Evolutionary conservation across 1,284 basidiomycete genomes (phyloP).

Genomic region (Ustilago hordei): DNA sequence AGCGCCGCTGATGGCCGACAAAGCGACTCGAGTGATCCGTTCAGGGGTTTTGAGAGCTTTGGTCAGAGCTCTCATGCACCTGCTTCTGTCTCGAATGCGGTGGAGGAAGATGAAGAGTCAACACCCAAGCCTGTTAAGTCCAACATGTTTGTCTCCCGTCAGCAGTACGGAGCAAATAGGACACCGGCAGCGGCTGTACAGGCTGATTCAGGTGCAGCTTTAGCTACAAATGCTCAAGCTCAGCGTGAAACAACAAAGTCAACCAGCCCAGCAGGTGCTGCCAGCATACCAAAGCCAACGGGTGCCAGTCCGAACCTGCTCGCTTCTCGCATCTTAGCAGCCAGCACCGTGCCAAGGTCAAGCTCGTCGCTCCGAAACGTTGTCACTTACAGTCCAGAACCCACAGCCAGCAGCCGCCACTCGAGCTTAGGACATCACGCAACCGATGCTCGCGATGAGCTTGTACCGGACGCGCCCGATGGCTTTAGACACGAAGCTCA

Average conservation of each 20-base stretch:
- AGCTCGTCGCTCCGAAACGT: conserved; percentile 48
- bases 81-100: conserved; percentile 11
- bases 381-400: conserved; percentile 48
- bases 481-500: conserved; percentile 16
- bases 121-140: conserved; percentile 36
- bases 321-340: conserved; percentile 15
- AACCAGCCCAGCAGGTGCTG: not conserved
- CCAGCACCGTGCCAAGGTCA: conserved; percentile 39
- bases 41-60: conserved; percentile 56
- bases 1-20: conserved; percentile 28
- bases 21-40: conserved; percentile 56
- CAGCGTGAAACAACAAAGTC: not conserved
- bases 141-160: conserved; percentile 26
- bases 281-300: not conserved
- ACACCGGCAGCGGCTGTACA: not conserved
- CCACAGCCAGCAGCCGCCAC: conserved; percentile 39
- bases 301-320: conserved; percentile 15
- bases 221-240: not conserved
- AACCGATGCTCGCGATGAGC: conserved; percentile 18
- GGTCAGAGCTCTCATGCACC: conserved; percentile 46
- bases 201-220: not conserved
- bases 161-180: conserved; percentile 2
- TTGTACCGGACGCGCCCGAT: conserved; percentile 6
- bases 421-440: conserved; percentile 15
- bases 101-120: conserved; percentile 21